A percentile compares a stretch with the other conserved stretches of the same genome.
These are phyloP conservation scores for Tetracladium marchalianum DNA, from an alignment of 495 filamentous ascomycete genomes.

Conservation along the genomic window DNA sequence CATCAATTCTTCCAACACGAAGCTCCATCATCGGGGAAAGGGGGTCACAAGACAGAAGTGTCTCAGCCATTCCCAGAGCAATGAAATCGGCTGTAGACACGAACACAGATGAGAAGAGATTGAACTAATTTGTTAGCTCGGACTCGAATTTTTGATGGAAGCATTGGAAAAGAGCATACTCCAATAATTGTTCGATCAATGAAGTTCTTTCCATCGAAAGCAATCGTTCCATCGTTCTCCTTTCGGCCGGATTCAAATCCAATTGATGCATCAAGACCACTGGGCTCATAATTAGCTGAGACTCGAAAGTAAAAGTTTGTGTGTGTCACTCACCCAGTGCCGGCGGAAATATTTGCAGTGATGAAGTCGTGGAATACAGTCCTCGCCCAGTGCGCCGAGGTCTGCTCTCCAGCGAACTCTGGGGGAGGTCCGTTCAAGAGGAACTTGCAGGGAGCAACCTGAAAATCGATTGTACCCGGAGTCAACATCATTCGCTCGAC, in stretches of 20 bases:
- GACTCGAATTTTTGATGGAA: too few species aligned
- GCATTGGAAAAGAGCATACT: too few species aligned
- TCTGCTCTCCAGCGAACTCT: not conserved
- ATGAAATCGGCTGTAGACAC: conserved; percentile 7
- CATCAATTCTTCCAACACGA: conserved; percentile 31
- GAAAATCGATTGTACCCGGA: not conserved
- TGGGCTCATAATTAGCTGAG: not conserved
- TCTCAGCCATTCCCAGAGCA: conserved; percentile 1
- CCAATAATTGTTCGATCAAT: too few species aligned
- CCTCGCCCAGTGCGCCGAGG: conserved; percentile 14
- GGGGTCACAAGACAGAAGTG: conserved; percentile 1
- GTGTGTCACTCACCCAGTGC: conserved; percentile 1
- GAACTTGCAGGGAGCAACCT: conserved; percentile 1
- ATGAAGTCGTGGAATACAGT: conserved; percentile 16
- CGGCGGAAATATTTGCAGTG: conserved; percentile 5
- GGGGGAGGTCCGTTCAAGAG: not conserved
- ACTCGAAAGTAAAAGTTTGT: not conserved
- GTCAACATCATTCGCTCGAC: not conserved
- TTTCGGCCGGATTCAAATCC: conserved; percentile 22
- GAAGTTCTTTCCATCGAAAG: too few species aligned
- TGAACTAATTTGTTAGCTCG: not conserved
- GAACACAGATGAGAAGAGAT: conserved; percentile 3
- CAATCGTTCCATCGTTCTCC: conserved; percentile 24
- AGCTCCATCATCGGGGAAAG: conserved; percentile 23
- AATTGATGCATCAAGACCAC: conserved; percentile 26